Base-by-base conservation (phyloP, 495 filamentous ascomycete species). In the Tuber umbilicatum region DNA sequence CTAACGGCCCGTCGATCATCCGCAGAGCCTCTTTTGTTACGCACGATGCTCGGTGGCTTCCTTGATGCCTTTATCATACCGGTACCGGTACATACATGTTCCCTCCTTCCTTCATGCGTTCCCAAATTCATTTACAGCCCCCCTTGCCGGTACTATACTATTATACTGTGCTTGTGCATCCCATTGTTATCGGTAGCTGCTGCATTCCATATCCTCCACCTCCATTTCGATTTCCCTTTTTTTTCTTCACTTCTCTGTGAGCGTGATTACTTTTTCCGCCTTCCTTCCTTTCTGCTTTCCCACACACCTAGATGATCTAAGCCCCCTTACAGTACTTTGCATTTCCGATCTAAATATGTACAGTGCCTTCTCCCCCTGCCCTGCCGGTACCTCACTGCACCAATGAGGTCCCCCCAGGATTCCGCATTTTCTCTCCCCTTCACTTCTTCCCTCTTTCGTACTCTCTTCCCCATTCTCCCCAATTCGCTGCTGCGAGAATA, bases 1-100 rank as follows among this genome's bases (percentile, higher is more conserved):
- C 55, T 17, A 64, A 64, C 55, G 55, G 55, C 55, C 55, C 55
- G 55, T 4, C 55, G 55, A 64, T 64, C 55, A 64, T 31, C 55
- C 55, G 55, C 55, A 64, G 55, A 64, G 55, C 55, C 55, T 35
- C 55, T 17, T 35, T 17, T 16, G 55, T 64, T 31, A 35, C 55
- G 55, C 55, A 64, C 12, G 4, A 35, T 35, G 27, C 55, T 35
- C 35, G 55, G 27, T 27, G 55, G 55, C 47, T n/a, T n/a, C 6
- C 6, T 31, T 60, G 50, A n/a, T 27, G 23, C 47, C 47, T 50
- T 9, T 50, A 55, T 40, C 39, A 40, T 40, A 40, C 39, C 39
- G 39, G 39, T 40, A n/a, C n/a, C n/a, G n/a, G n/a, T n/a, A n/a
- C n/a, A n/a, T n/a, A 6, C 50, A 27, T 27, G 50, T 64, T 1